phyloP scores from a whole-genome alignment of 179 eudicot species.

The Silene noctiflora region DNA sequence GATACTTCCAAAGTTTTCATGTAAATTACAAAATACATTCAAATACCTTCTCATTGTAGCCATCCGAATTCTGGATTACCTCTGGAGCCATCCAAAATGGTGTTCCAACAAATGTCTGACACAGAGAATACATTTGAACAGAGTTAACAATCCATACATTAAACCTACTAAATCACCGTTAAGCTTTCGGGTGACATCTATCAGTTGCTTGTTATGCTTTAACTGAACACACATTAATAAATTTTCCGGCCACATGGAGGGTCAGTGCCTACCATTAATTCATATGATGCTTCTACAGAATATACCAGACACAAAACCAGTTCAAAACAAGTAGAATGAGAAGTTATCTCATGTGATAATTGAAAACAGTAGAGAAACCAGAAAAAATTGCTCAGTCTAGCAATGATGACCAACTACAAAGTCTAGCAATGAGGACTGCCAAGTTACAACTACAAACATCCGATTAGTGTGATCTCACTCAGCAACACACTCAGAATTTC shows the following conservation, averaged over 20 bases:
- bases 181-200: neutral
- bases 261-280: neutral
- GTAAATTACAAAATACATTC: slow-evolving; percentile 2
- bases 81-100: slow-evolving; percentile 99
- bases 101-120: slow-evolving; percentile 92
- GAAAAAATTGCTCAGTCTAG: too few species aligned
- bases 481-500: too few species aligned
- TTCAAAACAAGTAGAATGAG: neutral
- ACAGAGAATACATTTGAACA: slow-evolving; percentile 32
- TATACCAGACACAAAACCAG: neutral
- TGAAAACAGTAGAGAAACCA: neutral
- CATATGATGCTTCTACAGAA: neutral
- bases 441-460: too few species aligned
- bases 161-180: neutral
- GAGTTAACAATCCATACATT: slow-evolving; percentile 14
- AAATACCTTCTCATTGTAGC: slow-evolving; percentile 87
- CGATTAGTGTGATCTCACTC: too few species aligned
- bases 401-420: too few species aligned
- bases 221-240: neutral
- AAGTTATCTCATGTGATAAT: neutral
- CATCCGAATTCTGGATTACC: slow-evolving; percentile 90
- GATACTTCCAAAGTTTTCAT: neutral
- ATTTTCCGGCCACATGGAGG: neutral
- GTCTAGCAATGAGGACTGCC: too few species aligned
- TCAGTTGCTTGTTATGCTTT: neutral